phyloP scores from a whole-genome alignment of 176 grass and related monocot species.

The Oryza punctata region DNA sequence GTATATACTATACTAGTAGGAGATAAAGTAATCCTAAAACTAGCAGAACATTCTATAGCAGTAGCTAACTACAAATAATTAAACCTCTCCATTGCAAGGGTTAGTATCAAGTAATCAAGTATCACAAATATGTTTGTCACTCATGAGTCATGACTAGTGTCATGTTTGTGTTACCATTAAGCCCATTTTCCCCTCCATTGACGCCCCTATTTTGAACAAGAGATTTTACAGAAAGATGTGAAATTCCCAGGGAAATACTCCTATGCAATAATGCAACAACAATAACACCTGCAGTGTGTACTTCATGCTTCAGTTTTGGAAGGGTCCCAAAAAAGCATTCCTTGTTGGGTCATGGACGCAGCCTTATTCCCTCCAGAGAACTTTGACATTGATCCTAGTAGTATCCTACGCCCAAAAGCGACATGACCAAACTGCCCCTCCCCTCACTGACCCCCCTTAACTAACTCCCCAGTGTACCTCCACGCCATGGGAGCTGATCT shows the following conservation, averaged over 20 bases:
- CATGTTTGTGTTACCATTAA: background rate
- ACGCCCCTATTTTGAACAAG: background rate
- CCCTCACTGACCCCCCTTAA: background rate
- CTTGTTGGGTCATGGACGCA: slow-evolving; percentile 49
- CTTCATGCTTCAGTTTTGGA: slow-evolving; percentile 11
- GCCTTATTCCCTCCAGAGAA: slow-evolving; percentile 41
- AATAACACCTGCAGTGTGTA: background rate
- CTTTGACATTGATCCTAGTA: slow-evolving; percentile 30
- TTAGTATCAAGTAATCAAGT: background rate
- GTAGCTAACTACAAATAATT: background rate
- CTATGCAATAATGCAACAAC: background rate
- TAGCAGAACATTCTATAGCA: background rate
- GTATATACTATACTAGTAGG: background rate
- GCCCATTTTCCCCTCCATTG: background rate
- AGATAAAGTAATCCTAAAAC: background rate
- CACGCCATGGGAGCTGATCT: slow-evolving; percentile 31
- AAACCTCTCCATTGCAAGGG: background rate
- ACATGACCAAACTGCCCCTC: slow-evolving; percentile 48
- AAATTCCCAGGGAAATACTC: background rate
- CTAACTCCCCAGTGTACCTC: background rate
- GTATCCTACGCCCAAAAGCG: background rate
- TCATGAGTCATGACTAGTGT: background rate
- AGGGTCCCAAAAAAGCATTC: slow-evolving; percentile 41
- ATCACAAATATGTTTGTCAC: background rate
- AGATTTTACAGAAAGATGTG: background rate